Evolutionary conservation across 495 filamentous ascomycete genomes (phyloP).

Genomic region (Aspergillus baeticus): DNA sequence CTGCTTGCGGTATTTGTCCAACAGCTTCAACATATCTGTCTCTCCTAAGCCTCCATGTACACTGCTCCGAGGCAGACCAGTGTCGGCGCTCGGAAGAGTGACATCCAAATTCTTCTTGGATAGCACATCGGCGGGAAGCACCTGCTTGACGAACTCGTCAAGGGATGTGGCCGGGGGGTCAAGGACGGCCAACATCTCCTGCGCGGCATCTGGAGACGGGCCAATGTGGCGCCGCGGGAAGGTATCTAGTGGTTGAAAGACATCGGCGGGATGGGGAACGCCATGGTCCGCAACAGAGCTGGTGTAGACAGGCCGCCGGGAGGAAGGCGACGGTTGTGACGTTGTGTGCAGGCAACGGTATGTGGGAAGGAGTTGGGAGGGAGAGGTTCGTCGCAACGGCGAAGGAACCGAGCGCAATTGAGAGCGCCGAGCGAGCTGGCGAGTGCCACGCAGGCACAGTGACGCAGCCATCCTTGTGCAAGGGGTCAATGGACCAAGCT

Average conservation of each 20-base stretch:
- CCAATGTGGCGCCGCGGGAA: conserved; percentile 94
- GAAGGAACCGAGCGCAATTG: conserved; percentile 27
- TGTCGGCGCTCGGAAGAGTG: conserved; percentile 36
- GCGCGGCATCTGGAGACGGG: conserved; percentile 67
- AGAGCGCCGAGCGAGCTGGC: conserved; percentile 41
- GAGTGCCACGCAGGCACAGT: conserved; percentile 41
- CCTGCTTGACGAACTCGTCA: conserved; percentile 87
- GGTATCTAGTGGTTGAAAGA: conserved; percentile 55
- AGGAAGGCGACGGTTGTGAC: conserved; percentile 22
- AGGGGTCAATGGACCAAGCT: conserved; percentile 4
- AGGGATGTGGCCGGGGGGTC: conserved; percentile 71
- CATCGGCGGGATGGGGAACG: conserved; percentile 41
- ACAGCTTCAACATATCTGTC: conserved; percentile 61
- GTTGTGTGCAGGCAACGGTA: conserved; percentile 30
- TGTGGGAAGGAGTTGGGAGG: conserved; percentile 26
- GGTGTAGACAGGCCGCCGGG: conserved; percentile 40
- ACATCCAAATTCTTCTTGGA: conserved; percentile 57
- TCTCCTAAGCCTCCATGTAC: conserved; percentile 62
- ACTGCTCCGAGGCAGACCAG: conserved; percentile 40
- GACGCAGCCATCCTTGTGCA: conserved; percentile 40
- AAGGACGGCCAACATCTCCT: conserved; percentile 79
- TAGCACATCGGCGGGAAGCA: conserved; percentile 82
- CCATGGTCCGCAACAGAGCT: conserved; percentile 43
- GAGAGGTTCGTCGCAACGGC: conserved; percentile 11
- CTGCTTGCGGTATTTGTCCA: conserved; percentile 63